Conservation (phyloP, 768 basidiomycete species). For the Termitomyces heimii region DNA sequence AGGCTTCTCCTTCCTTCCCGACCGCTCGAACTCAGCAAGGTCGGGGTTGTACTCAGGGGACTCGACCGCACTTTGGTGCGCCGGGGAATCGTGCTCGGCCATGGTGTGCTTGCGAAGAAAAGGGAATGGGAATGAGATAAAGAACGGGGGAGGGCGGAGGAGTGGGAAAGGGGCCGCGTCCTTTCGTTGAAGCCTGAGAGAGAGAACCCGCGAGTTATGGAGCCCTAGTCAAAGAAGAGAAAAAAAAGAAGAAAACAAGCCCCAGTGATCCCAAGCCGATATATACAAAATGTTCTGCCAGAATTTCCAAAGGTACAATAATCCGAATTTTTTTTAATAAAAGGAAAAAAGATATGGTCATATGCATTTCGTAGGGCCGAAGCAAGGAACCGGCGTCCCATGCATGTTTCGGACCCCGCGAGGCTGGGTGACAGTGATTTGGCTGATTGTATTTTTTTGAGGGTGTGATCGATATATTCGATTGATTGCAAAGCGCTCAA, state of each 20-base stretch:
- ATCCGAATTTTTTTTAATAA: too few relatives aligned
- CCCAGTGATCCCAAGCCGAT: not conserved
- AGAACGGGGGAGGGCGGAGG: not conserved
- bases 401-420: not conserved
- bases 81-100: not conserved
- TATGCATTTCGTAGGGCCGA: not conserved
- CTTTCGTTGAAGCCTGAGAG: not conserved
- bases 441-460: not conserved
- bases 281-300: not conserved
- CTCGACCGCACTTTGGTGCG: not conserved
- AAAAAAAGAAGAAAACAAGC: not conserved
- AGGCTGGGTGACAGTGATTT: not conserved
- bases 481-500: not conserved
- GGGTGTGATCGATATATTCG: not conserved
- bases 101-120: not conserved
- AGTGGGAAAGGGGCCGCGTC: not conserved
- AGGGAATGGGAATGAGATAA: not conserved
- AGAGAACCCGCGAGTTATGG: not conserved
- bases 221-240: not conserved
- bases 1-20: conserved; percentile 15
- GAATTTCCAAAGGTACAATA: not conserved
- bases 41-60: conserved; percentile 6
- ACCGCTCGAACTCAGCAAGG: conserved; percentile 22
- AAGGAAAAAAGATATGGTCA: not conserved
- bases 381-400: not conserved